These are phyloP conservation scores for Arachnomyces sp. DNA, from an alignment of 2,329 filamentous ascomycete species.

Conservation along the genomic window DNA sequence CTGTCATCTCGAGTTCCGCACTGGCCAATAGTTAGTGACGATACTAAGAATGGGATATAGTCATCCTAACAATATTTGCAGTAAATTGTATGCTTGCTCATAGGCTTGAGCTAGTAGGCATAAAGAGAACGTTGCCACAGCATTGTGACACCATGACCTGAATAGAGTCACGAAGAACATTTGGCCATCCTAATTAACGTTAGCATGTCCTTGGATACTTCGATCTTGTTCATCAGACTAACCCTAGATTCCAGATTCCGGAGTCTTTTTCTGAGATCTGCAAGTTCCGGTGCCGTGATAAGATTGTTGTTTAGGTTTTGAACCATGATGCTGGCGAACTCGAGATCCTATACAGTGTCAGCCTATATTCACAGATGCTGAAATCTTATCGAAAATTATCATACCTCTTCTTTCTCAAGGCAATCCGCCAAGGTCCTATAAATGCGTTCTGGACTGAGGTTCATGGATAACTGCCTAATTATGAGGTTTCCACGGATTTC, in stretches of 20 bases:
- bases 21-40: slow-evolving; percentile 37
- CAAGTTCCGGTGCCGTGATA: slow-evolving; percentile 89
- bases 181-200: slow-evolving; percentile 66
- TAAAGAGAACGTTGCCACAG: slow-evolving; percentile 92
- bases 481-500: slow-evolving; percentile 94
- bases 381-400: slow-evolving; percentile 7
- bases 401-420: slow-evolving; percentile 81
- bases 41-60: background rate
- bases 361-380: slow-evolving; percentile 1
- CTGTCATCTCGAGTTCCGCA: slow-evolving; percentile 96
- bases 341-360: slow-evolving; percentile 57
- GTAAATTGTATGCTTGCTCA: slow-evolving; percentile 90
- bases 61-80: slow-evolving; percentile 80
- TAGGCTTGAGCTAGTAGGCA: slow-evolving; percentile 95
- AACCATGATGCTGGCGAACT: slow-evolving; percentile 99
- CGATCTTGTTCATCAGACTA: slow-evolving; percentile 12
- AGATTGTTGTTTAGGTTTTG: slow-evolving; percentile 99
- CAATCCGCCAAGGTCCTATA: slow-evolving; percentile 94
- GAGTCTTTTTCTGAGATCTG: slow-evolving; percentile 81
- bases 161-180: slow-evolving; percentile 92
- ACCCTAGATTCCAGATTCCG: slow-evolving; percentile 84
- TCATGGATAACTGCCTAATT: slow-evolving; percentile 88
- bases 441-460: slow-evolving; percentile 86
- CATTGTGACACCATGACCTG: slow-evolving; percentile 96
- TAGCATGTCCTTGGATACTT: slow-evolving; percentile 6